phyloP scores from a whole-genome alignment of 2,329 filamentous ascomycete species.

The Pseudocercospora musae region DNA sequence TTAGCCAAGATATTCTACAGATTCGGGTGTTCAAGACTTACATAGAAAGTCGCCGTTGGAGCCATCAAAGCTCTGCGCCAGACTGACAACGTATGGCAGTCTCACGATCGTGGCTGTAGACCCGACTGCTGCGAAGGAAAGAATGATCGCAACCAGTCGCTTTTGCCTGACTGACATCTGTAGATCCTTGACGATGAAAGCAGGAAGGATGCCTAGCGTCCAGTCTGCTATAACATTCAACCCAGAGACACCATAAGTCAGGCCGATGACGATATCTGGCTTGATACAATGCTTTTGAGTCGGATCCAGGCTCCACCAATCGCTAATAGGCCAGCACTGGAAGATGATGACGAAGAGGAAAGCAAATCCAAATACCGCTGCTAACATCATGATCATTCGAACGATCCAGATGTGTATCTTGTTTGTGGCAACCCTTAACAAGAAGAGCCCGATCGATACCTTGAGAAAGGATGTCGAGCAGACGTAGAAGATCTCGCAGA shows the following conservation, averaged over 20 bases:
- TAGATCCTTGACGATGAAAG: constrained; percentile 42
- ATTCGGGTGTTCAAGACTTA: constrained; percentile 15
- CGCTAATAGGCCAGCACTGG: constrained; percentile 52
- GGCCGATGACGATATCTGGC: constrained; percentile 47
- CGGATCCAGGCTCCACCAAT: constrained; percentile 50
- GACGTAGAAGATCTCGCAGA: constrained; percentile 56
- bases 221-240: constrained; percentile 44
- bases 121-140: constrained; percentile 46
- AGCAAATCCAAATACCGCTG: constrained; percentile 44
- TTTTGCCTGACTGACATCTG: constrained; percentile 41
- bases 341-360: constrained; percentile 53
- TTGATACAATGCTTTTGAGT: constrained; percentile 42
- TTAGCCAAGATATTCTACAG: neutral
- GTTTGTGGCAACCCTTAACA: constrained; percentile 51
- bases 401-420: constrained; percentile 47
- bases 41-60: constrained; percentile 43
- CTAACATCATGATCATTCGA: constrained; percentile 46
- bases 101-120: constrained; percentile 51
- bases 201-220: constrained; percentile 41
- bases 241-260: constrained; percentile 32
- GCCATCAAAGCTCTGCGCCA: constrained; percentile 34
- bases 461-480: constrained; percentile 49
- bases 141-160: constrained; percentile 37
- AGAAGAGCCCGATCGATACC: constrained; percentile 53
- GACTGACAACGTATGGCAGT: constrained; percentile 42